Evolutionary conservation across 2,329 filamentous ascomycete genomes (phyloP).

Genomic region (Sordariomycetes sp.): DNA sequence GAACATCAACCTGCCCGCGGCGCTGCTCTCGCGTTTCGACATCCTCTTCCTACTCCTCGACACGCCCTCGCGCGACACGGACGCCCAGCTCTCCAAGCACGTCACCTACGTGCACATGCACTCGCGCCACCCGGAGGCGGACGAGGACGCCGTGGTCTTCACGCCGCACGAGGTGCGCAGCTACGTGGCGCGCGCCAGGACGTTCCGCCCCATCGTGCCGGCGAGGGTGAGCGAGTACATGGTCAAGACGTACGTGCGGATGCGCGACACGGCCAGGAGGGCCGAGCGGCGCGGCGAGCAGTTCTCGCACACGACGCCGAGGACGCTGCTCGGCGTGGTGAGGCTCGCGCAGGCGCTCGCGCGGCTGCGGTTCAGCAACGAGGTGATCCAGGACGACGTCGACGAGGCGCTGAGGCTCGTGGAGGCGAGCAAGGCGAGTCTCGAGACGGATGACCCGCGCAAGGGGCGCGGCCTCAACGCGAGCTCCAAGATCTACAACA

Average conservation of each 20-base stretch:
- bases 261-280: slow-evolving; percentile 83
- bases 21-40: slow-evolving; percentile 92
- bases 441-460: slow-evolving; percentile 60
- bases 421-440: slow-evolving; percentile 85
- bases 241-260: slow-evolving; percentile 89
- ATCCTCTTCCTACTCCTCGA: slow-evolving; percentile 94
- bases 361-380: slow-evolving; percentile 75
- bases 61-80: slow-evolving; percentile 77
- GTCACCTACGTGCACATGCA: slow-evolving; percentile 97
- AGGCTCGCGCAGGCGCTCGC: slow-evolving; percentile 91
- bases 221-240: slow-evolving; percentile 88
- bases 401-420: slow-evolving; percentile 87
- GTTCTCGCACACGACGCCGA: slow-evolving; percentile 87
- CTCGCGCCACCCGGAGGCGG: slow-evolving; percentile 76
- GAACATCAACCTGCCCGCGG: slow-evolving; percentile 98
- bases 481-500: slow-evolving; percentile 86
- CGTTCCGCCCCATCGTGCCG: slow-evolving; percentile 78
- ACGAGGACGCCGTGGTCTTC: slow-evolving; percentile 58
- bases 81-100: slow-evolving; percentile 90
- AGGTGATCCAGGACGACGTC: slow-evolving; percentile 84
- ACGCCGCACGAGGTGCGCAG: slow-evolving; percentile 87
- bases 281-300: slow-evolving; percentile 87
- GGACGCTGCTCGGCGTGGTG: slow-evolving; percentile 85
- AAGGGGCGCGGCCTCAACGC: slow-evolving; percentile 68
- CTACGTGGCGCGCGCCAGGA: slow-evolving; percentile 87